Percentiles rank a stretch among this genome's conserved stretches.
Evolutionary conservation across 2,329 filamentous ascomycete species (phyloP).

Genomic region (Ascosphaera pollenicola): DNA sequence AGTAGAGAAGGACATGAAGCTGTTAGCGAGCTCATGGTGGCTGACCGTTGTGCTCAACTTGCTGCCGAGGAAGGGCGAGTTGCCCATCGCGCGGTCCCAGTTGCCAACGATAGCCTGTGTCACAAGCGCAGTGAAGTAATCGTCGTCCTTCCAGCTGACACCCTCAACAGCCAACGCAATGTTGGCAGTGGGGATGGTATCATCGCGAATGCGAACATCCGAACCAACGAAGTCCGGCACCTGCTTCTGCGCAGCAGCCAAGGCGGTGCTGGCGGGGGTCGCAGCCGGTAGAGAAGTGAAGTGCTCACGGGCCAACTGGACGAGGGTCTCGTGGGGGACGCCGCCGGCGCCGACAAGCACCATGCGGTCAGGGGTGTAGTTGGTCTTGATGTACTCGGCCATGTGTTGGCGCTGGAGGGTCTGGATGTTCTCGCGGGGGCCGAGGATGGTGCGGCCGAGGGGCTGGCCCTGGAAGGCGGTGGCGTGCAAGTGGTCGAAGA

Average conservation of each 20-base stretch:
- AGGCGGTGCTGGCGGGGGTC: conserved; percentile 46
- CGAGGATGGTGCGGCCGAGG: conserved; percentile 90
- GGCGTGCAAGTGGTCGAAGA: conserved; percentile 96
- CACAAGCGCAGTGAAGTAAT: conserved; percentile 96
- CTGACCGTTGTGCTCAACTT: conserved; percentile 91
- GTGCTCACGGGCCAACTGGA: conserved; percentile 91
- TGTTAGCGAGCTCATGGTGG: conserved; percentile 91
- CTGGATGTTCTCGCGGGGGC: conserved; percentile 94
- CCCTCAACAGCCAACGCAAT: conserved; percentile 97
- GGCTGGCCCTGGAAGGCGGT: conserved; percentile 95
- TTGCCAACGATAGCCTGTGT: conserved; percentile 98
- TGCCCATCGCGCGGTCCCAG: conserved; percentile 98
- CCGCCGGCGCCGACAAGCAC: conserved; percentile 91
- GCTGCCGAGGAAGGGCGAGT: conserved; percentile 91
- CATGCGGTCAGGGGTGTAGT: conserved; percentile 99
- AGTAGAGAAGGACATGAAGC: conserved; percentile 99
- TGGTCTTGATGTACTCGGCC: conserved; percentile 92
- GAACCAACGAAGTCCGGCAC: conserved; percentile 93
- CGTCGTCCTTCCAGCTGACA: conserved; percentile 97
- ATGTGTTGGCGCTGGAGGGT: conserved; percentile 86
- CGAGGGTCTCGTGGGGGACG: conserved; percentile 79
- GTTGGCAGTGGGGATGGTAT: conserved; percentile 89
- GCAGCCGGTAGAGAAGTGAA: conserved; percentile 60
- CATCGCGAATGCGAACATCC: conserved; percentile 85
- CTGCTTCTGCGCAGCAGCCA: conserved; percentile 55